phyloP scores from a whole-genome alignment of 1,284 basidiomycete genomes.

The Malassezia yamatoensis region DNA sequence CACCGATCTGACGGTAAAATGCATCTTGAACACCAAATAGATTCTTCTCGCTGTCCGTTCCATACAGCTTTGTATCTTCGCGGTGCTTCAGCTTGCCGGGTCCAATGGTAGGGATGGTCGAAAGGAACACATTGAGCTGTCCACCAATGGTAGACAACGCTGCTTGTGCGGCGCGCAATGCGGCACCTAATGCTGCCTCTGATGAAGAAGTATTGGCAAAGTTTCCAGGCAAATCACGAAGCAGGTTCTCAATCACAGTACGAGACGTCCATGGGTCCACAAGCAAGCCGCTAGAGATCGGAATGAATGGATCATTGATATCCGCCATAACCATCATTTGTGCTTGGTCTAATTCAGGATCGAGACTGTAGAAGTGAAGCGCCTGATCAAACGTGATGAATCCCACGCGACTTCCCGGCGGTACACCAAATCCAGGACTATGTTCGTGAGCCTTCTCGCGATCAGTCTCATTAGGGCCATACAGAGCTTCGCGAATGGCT shows the following conservation, averaged over 20 bases:
- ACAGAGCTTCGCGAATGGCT: conserved; percentile 61
- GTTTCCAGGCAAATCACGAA: conserved; percentile 61
- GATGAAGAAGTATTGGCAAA: conserved; percentile 54
- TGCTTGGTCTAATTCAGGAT: conserved; percentile 57
- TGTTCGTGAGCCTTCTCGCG: background rate
- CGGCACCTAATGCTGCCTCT: conserved; percentile 68
- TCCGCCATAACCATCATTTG: conserved; percentile 79
- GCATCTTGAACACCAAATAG: conserved; percentile 67
- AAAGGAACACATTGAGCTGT: conserved; percentile 72
- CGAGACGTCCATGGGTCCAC: conserved; percentile 66
- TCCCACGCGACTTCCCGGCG: conserved; percentile 50
- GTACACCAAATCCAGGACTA: conserved; percentile 40
- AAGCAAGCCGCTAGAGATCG: conserved; percentile 65
- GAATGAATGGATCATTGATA: conserved; percentile 79
- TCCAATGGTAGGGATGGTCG: conserved; percentile 67
- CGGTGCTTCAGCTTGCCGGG: conserved; percentile 58
- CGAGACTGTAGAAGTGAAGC: conserved; percentile 82
- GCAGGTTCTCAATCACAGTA: conserved; percentile 56
- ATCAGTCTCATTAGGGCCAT: conserved; percentile 48
- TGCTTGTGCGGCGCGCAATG: conserved; percentile 55
- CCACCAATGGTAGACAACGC: conserved; percentile 72
- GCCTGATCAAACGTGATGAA: conserved; percentile 75
- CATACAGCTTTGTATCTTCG: conserved; percentile 66
- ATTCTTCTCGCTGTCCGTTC: conserved; percentile 76
- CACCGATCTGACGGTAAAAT: conserved; percentile 70